Evolutionary conservation across 495 filamentous ascomycete genomes (phyloP).

Genomic region (Hypoxylon fragiforme): DNA sequence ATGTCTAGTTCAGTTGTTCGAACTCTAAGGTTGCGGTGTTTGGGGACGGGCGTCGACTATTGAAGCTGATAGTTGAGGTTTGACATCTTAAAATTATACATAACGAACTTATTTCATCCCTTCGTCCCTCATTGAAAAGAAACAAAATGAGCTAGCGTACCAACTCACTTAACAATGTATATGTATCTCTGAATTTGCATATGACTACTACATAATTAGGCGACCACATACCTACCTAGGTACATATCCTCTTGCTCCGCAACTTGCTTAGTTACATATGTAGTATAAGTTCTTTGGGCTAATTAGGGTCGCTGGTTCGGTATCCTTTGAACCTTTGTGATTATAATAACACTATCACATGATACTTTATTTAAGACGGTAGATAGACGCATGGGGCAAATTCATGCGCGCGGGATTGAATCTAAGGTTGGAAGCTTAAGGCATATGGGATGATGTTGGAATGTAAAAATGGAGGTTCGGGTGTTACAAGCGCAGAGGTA

Average conservation of each 20-base stretch:
- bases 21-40: neutral
- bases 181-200: too few species aligned
- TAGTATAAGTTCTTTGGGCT: neutral
- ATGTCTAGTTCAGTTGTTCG: neutral
- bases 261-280: neutral
- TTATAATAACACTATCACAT: conserved; percentile 9
- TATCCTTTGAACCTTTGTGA: conserved; percentile 3
- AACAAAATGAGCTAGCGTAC: too few species aligned
- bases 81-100: neutral
- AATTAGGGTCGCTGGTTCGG: neutral
- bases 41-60: neutral
- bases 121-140: too few species aligned
- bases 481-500: neutral
- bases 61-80: neutral
- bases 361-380: conserved; percentile 1
- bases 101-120: neutral
- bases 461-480: neutral
- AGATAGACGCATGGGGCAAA: conserved; percentile 3
- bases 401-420: conserved; percentile 21
- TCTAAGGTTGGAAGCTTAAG: neutral
- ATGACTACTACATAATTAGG: too few species aligned
- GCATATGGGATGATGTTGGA: conserved; percentile 19
- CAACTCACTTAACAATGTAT: too few species aligned
- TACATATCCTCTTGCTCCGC: too few species aligned
- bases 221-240: too few species aligned